Base-by-base conservation (phyloP, 2,329 filamentous ascomycete species). In the Diaporthe nobilis region DNA sequence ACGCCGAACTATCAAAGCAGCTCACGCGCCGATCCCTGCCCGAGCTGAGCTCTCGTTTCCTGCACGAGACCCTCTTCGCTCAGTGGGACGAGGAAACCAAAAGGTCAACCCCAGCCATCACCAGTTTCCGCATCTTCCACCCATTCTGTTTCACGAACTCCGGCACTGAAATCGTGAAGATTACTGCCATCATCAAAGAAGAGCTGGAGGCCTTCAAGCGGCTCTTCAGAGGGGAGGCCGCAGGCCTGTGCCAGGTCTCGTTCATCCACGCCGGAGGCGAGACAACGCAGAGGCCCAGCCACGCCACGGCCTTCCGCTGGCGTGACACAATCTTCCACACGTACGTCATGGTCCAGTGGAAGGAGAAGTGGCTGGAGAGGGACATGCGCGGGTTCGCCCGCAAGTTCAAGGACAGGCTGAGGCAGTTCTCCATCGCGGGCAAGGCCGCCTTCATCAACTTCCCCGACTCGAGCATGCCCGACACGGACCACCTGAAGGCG, bases 101-200 rank as follows among this genome's bases (percentile, higher is more conserved):
- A 31, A 75, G 65, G 28, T 49, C 61, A 3, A 44, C 65, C 7
- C 80, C 81, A 0, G 37, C 58, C 2, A 81, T 80, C 25, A 77
- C 73, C 22, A 71, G 74, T 0, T 83, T 80, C 73, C 72, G 74
- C 9, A 44, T 86, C 2, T 81, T 81, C 7, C 79, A 81, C 7
- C 83, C 83, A 1, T 92, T 92, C 77, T 85, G 88, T 4, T 94
- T 94, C 80, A 87, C 88, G 76, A 84, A 86, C 49, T 87, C 89
- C 44, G 89, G 92, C 77, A 89, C 90, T 37, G 91, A 90, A 76
- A 53, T 67, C 34, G 5, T 8, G 10, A 61, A 63, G 9, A 73
- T 73, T 22, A 73, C 71, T 6, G 49, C 57, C 75, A 76, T 78
- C 7, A 73, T 82, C 4, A 49, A 63, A 7, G 47, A 75, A 0